Evolutionary conservation across 2,329 filamentous ascomycete species (phyloP).

Genomic region (Nothomitra cinnamomea): DNA sequence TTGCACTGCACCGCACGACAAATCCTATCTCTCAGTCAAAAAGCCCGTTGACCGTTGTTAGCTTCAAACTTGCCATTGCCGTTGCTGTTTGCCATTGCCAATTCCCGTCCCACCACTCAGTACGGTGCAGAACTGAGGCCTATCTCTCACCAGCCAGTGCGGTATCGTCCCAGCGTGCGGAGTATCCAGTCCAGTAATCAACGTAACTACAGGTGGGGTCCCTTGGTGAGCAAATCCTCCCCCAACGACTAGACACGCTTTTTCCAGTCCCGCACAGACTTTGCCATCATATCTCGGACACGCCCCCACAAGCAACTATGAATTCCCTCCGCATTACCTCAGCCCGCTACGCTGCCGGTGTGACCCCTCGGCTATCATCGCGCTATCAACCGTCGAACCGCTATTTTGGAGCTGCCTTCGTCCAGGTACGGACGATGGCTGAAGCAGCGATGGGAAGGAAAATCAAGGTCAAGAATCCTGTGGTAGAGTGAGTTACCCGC

Average conservation of each 20-base stretch:
- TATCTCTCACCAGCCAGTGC: no score
- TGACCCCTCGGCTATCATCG: background rate
- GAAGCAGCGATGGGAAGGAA: conserved; percentile 37
- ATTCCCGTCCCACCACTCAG: no score
- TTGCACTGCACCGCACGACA: no score
- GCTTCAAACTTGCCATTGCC: no score
- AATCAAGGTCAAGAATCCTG: conserved; percentile 99
- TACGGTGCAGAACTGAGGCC: no score
- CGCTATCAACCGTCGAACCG: background rate
- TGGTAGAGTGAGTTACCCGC: conserved; percentile 48
- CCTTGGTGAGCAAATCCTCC: no score
- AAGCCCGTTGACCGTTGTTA: no score
- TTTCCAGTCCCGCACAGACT: background rate
- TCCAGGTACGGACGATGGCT: conserved; percentile 29
- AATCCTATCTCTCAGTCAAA: no score
- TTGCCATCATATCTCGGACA: background rate
- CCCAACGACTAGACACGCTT: background rate
- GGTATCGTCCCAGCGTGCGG: no score
- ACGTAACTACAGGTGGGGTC: no score
- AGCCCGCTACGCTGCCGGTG: background rate
- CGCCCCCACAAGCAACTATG: background rate
- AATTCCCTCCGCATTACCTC: background rate
- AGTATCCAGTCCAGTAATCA: no score
- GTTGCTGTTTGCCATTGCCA: no score
- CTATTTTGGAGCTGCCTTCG: conserved; percentile 8